A percentile compares a stretch with the other conserved stretches of the same genome.
Evolutionary conservation across 139 green algal species (phyloP).

Genomic region (Haematococcus sp.): DNA sequence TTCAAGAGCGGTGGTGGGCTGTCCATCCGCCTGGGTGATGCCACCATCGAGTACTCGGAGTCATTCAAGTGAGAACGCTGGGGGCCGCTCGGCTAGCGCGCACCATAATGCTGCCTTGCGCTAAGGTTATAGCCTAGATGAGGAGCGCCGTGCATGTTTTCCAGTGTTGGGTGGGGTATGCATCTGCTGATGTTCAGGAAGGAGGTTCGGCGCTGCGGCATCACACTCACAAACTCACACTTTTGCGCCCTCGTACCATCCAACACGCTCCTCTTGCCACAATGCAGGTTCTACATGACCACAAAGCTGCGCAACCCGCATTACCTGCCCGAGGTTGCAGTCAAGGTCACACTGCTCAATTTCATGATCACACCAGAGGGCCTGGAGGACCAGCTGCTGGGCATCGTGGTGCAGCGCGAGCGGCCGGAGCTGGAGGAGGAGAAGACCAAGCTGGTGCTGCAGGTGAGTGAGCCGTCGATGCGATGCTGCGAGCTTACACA

Average conservation of each 20-base stretch:
- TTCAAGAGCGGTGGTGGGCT: slow-evolving; percentile 60
- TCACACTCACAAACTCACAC: slow-evolving; percentile 9
- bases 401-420: slow-evolving; percentile 60
- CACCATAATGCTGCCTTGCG: too few species aligned
- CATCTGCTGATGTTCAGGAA: too few species aligned
- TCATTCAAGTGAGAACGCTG: slow-evolving; percentile 47
- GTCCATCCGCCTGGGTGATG: slow-evolving; percentile 71
- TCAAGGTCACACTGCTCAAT: slow-evolving; percentile 77
- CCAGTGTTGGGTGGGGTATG: too few species aligned
- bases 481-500: not conserved
- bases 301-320: slow-evolving; percentile 83
- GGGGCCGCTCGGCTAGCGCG: too few species aligned
- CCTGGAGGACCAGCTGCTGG: slow-evolving; percentile 63
- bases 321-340: slow-evolving; percentile 71
- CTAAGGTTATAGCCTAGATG: too few species aligned
- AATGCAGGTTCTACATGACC: slow-evolving; percentile 79
- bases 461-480: not conserved
- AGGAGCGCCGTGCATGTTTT: too few species aligned
- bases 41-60: slow-evolving; percentile 68
- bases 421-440: slow-evolving; percentile 66
- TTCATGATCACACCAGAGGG: slow-evolving; percentile 76
- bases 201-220: too few species aligned
- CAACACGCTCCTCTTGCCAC: not conserved
- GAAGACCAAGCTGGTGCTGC: slow-evolving; percentile 62
- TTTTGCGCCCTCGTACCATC: not conserved